Base-by-base conservation (phyloP, 176 grass and related monocot genomes). In the Bromus sterilis region DNA sequence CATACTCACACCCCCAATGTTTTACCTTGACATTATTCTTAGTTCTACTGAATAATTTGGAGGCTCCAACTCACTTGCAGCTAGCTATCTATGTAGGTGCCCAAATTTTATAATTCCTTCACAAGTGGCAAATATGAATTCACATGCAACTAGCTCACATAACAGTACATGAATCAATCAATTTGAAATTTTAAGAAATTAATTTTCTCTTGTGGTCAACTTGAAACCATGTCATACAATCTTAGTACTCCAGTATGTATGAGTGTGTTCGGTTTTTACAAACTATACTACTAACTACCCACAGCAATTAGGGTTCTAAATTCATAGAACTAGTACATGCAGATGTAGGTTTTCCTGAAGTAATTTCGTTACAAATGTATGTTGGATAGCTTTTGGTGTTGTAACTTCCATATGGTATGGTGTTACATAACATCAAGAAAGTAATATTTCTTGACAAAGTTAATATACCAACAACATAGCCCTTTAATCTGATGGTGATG, bases 361-460 rank as follows among this genome's bases (percentile, higher is more conserved):
- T 64, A 31, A 46, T 33, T 43, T n/a, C 32, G 20, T 41, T 64
- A 23, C 23, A n/a, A 78, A 3, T 32, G 16, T 9, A 58, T 46
- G 66, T 7, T 70, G 23, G 57, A 41, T 61, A 11, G 56, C 20
- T 33, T 23, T 48, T 6, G 7, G 30, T 48, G 20, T 33, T 10
- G 18, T 43, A 78, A 78, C 11, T 65, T 44, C 6, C 4, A 64
- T n/a, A n/a, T n/a, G n/a, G n/a, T n/a, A n/a, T 2, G 18, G 48
- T 26, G 74, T 77, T 87, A n/a, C n/a, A n/a, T n/a, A 43, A 41
- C 55, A 78, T 72, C 55, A 72, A 83, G 24, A 51, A 63, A 78
- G 80, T 32, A 25, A 12, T 32, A 20, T 63, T 13, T 64, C 9
- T 87, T 77, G 74, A 78, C 64, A 77, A 76, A 59, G 48, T 42